Conservation (phyloP, 371 early-diverging fungal species). For the Mortierella sp. region DNA sequence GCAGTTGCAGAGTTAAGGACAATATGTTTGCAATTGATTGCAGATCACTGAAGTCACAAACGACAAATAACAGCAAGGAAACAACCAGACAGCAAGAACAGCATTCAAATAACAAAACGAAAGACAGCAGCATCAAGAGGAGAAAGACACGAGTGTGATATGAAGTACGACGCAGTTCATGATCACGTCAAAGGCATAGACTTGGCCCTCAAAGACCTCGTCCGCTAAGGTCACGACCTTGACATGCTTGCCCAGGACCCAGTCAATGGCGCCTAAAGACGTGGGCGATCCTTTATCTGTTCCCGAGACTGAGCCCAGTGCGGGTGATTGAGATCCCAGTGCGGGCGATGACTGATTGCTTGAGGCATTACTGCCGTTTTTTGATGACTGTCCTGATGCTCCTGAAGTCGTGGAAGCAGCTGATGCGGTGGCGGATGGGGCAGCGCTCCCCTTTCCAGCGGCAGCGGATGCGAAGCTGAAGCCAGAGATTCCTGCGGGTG, state of each 20-base stretch:
- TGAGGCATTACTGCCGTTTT: conserved; percentile 23
- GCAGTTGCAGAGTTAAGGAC: conserved; percentile 52
- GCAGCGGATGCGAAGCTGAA: conserved; percentile 42
- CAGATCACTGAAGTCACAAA: background rate
- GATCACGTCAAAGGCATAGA: conserved; percentile 70
- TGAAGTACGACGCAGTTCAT: conserved; percentile 76
- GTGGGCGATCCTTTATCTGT: conserved; percentile 6
- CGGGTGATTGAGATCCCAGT: conserved; percentile 17
- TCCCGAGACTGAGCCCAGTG: conserved; percentile 12
- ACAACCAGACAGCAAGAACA: background rate
- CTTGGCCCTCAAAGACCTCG: conserved; percentile 69
- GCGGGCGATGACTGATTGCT: conserved; percentile 15
- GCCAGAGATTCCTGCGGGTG: conserved; percentile 10
- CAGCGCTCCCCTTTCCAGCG: conserved; percentile 18
- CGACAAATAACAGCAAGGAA: conserved; percentile 1
- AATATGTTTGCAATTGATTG: conserved; percentile 2
- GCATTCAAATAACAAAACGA: background rate
- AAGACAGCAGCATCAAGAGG: conserved; percentile 4
- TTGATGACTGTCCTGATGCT: conserved; percentile 7
- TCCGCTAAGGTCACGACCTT: conserved; percentile 65
- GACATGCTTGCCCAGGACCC: conserved; percentile 63
- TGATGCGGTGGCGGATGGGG: conserved; percentile 4
- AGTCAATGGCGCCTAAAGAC: conserved; percentile 33
- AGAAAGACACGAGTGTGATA: conserved; percentile 57
- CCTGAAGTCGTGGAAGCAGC: conserved; percentile 5